Evolutionary conservation across 345 rosid species (phyloP).

Genomic region (Murraya koenigii): DNA sequence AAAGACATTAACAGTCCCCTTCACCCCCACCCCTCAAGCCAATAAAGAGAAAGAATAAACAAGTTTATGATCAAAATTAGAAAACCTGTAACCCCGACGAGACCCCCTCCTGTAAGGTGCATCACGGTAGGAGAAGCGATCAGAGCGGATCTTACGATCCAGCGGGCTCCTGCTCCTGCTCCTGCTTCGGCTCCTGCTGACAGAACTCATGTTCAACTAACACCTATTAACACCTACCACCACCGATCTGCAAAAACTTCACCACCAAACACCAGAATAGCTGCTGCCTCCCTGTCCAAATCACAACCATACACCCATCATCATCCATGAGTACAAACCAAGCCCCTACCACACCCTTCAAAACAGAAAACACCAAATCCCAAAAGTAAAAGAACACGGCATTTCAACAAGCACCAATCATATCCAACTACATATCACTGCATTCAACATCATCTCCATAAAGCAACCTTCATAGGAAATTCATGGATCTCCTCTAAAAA

Average conservation of each 20-base stretch:
- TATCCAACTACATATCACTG: constrained; percentile 26
- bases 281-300: constrained; percentile 69
- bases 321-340: constrained; percentile 56
- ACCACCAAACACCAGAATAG: constrained; percentile 43
- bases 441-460: constrained; percentile 26
- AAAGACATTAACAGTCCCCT: constrained; percentile 1
- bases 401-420: constrained; percentile 37
- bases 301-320: constrained; percentile 64
- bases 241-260: constrained; percentile 39
- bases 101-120: constrained; percentile 86
- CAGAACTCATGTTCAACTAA: constrained; percentile 59
- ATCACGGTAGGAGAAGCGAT: constrained; percentile 78
- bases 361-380: constrained; percentile 45
- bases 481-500: constrained; percentile 28
- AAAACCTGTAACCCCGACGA: constrained; percentile 85
- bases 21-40: constrained; percentile 5
- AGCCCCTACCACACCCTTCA: constrained; percentile 45
- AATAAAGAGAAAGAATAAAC: constrained; percentile 16
- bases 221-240: constrained; percentile 43
- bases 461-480: constrained; percentile 24
- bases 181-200: constrained; percentile 71
- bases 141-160: constrained; percentile 86
- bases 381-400: constrained; percentile 32
- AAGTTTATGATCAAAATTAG: constrained; percentile 24
- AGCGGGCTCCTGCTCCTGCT: constrained; percentile 83